phyloP scores from a whole-genome alignment of 176 grass and related monocot genomes.

The Eragrostis nindensis region DNA sequence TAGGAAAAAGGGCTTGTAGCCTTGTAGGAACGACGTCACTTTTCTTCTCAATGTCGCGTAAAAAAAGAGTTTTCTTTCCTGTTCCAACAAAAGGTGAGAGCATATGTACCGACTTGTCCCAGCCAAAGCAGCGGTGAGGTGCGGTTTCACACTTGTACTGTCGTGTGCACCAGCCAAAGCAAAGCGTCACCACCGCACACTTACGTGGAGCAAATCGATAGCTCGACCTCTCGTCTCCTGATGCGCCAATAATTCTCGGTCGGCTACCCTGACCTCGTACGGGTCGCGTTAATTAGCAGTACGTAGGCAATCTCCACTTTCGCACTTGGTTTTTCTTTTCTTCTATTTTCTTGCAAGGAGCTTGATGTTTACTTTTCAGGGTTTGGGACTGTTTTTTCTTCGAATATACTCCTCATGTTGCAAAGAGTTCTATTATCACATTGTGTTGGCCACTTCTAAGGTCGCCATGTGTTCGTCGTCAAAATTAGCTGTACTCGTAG shows the following conservation, averaged over 20 bases:
- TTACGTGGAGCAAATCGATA: not conserved
- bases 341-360: not conserved
- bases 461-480: not conserved
- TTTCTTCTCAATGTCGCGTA: no score
- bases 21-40: no score
- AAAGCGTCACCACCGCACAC: no score
- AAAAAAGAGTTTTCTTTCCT: not conserved
- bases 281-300: no score
- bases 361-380: no score
- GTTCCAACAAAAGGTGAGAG: no score
- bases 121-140: no score
- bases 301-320: not conserved
- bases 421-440: not conserved
- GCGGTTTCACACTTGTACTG: not conserved
- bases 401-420: no score
- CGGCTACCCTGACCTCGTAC: not conserved
- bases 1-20: no score
- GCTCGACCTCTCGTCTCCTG: no score
- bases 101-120: not conserved
- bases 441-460: not conserved
- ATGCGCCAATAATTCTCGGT: no score
- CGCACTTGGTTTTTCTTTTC: not conserved
- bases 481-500: not conserved
- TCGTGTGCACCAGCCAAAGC: not conserved
- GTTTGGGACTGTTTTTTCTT: no score